These are phyloP conservation scores for Rhodamnia rubescens DNA, from an alignment of 345 rosid genomes.

Conservation along the genomic window DNA sequence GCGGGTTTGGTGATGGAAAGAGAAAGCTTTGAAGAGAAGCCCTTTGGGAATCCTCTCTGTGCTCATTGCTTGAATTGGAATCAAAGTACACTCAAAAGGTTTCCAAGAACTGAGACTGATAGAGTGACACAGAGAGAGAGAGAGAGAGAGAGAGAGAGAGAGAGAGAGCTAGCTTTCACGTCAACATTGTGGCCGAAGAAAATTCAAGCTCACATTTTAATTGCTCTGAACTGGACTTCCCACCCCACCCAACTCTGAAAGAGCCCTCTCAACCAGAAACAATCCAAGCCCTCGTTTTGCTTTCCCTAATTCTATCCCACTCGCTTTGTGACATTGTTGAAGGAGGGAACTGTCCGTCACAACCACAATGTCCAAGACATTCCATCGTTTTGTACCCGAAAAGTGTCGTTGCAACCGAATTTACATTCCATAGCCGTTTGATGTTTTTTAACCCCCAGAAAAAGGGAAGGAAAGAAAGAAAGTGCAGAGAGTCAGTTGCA, in stretches of 20 bases:
- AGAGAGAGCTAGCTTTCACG: neutral
- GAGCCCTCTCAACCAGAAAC: conserved; percentile 47
- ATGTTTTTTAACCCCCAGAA: neutral
- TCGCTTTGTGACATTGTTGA: neutral
- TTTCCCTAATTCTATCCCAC: conserved; percentile 4
- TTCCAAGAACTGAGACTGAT: neutral
- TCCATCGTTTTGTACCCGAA: neutral
- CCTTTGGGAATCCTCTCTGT: conserved; percentile 8
- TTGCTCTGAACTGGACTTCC: neutral
- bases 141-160: neutral
- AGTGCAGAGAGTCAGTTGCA: neutral
- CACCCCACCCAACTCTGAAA: conserved; percentile 73
- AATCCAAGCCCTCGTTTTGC: neutral
- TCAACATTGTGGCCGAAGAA: neutral
- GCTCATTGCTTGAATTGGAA: conserved; percentile 7
- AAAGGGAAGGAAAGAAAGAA: neutral
- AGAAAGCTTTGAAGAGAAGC: conserved; percentile 41
- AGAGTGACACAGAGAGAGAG: too few relatives aligned
- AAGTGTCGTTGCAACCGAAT: neutral
- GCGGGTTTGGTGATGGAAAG: neutral
- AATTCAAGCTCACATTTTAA: neutral
- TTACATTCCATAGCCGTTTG: neutral
- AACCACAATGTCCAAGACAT: neutral
- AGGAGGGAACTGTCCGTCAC: neutral
- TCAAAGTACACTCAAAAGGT: neutral